Base-by-base conservation (phyloP, 768 basidiomycete species). In the Goffeauzyma gilvescens region DNA sequence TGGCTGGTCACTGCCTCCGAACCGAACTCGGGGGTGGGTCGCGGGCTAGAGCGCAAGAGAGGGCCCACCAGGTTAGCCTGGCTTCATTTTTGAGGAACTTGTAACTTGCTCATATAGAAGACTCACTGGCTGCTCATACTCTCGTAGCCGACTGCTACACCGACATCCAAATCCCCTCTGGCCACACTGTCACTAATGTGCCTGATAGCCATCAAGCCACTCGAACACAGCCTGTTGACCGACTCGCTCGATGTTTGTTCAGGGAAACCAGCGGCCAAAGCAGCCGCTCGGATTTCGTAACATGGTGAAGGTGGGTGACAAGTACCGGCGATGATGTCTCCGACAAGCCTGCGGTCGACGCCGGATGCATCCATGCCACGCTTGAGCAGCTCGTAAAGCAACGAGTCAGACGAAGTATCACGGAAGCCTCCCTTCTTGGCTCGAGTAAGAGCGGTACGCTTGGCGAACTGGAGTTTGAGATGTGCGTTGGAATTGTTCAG, bases 231-330 rank as follows among this genome's bases (percentile, higher is more conserved):
- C 23, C 83, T 68, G 57, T 85, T 84, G 52, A 85, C 65, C 20
- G 69, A 70, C 55, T 83, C 76, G 8, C 81, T 64, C 0, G 83
- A 80, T 5, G 79, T 76, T 4, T 68, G 69, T n/a, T 78, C 77
- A 0, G 83, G 82, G 50, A 79, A 74, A 8, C 83, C 83, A 12
- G 83, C 83, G 4, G 80, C 76, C 32, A 86, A 69, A 18, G 79
- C 74, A 6, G 83, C 76, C 31, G 74, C 67, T 31, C 82, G 72
- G 13, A 80, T 79, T 45, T 75, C 74, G 56, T 83, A 84, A 25
- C 69, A 68, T 12, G 60, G 48, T 0, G 76, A 71, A 30, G 72
- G 72, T 0, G 73, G 71, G 0, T 50, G 48, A 33, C 48, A 50
- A 13, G 44, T 45, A 23, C 82, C 84, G 18, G 86, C 75, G 50